Percentiles rank a stretch among this genome's conserved stretches.
phyloP scores from a whole-genome alignment of 768 basidiomycete genomes.

The Russula sp. region DNA sequence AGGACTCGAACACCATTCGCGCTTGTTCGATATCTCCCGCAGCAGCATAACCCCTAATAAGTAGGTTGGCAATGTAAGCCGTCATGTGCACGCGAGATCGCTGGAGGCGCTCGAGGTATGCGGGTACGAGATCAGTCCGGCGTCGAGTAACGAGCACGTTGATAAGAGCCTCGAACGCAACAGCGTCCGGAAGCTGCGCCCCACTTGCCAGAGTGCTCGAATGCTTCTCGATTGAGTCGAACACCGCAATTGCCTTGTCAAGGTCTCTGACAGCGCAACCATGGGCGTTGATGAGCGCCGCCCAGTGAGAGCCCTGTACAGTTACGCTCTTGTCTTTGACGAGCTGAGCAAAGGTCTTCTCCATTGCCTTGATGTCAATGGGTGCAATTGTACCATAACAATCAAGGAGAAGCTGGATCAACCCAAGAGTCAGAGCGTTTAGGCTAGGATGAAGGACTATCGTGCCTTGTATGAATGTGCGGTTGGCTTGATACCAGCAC shows the following conservation, averaged over 20 bases:
- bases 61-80: constrained; percentile 87
- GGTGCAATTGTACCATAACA: constrained; percentile 83
- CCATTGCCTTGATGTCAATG: constrained; percentile 64
- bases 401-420: constrained; percentile 70
- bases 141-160: constrained; percentile 77
- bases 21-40: constrained; percentile 64
- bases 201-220: constrained; percentile 33
- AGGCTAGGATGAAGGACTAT: not conserved
- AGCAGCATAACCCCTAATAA: constrained; percentile 67
- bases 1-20: constrained; percentile 67
- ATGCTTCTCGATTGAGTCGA: constrained; percentile 62
- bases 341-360: constrained; percentile 58
- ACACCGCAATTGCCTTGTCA: constrained; percentile 64
- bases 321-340: constrained; percentile 38
- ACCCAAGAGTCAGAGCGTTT: constrained; percentile 8
- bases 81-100: constrained; percentile 73
- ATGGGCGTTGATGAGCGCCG: constrained; percentile 81
- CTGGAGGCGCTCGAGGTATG: constrained; percentile 56
- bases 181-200: constrained; percentile 57
- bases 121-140: constrained; percentile 67
- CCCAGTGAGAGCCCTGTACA: constrained; percentile 63
- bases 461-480: constrained; percentile 91
- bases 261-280: constrained; percentile 77
- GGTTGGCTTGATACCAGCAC: constrained; percentile 60
- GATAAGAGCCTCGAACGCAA: constrained; percentile 85